These are phyloP conservation scores for Globisporangium cystogenes DNA, from an alignment of 352 stramenopile species.

Conservation along the genomic window DNA sequence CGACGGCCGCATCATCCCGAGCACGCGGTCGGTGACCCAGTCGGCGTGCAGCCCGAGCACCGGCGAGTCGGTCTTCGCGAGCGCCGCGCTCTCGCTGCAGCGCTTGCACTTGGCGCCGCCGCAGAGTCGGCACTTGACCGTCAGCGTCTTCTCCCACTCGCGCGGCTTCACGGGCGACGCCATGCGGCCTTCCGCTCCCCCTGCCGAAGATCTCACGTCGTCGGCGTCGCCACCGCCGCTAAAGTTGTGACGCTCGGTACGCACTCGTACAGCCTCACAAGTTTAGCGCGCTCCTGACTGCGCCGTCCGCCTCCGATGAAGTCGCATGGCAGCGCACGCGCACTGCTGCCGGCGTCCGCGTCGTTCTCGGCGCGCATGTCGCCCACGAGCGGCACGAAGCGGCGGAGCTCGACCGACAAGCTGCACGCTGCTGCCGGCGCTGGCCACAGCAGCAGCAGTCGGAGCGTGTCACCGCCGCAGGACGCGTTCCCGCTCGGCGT, in stretches of 20 bases:
- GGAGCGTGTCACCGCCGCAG: slow-evolving; percentile 1
- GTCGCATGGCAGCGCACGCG: slow-evolving; percentile 19
- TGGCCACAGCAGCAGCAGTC: slow-evolving; percentile 8
- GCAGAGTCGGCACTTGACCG: slow-evolving; percentile 82
- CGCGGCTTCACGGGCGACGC: slow-evolving; percentile 66
- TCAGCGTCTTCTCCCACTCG: slow-evolving; percentile 80
- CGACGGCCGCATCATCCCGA: slow-evolving; percentile 89
- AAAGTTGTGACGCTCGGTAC: no score
- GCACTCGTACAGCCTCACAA: no score
- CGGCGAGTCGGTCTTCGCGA: slow-evolving; percentile 67
- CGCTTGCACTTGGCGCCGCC: slow-evolving; percentile 83
- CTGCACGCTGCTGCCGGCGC: neutral
- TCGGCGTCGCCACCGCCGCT: no score
- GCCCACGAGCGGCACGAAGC: slow-evolving; percentile 16
- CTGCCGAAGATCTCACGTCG: no score
- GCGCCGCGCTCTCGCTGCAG: slow-evolving; percentile 73
- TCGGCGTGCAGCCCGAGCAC: slow-evolving; percentile 82
- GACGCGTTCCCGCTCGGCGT: slow-evolving; percentile 6
- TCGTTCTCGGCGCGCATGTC: slow-evolving; percentile 18
- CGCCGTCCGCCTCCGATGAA: slow-evolving; percentile 19
- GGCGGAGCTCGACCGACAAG: slow-evolving; percentile 6
- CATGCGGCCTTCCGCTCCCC: no score
- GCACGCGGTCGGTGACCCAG: slow-evolving; percentile 80
- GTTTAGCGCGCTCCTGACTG: no score
- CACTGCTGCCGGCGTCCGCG: slow-evolving; percentile 13